These are phyloP conservation scores for Claviceps lovelessii DNA, from an alignment of 2,329 filamentous ascomycete genomes.

Conservation along the genomic window DNA sequence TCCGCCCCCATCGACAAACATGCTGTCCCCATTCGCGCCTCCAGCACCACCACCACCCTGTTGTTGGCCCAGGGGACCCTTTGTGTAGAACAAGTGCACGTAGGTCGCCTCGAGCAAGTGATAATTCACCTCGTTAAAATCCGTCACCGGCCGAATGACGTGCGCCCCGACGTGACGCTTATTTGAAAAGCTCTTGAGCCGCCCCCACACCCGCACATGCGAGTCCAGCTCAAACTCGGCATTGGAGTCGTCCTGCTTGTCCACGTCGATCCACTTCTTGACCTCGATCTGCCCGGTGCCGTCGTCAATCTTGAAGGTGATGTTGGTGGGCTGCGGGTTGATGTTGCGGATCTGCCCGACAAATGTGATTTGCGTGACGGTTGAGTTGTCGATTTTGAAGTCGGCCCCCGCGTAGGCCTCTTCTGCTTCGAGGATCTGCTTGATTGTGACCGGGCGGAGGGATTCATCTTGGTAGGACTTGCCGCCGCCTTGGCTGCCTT, in stretches of 20 bases:
- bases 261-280: conserved; percentile 68
- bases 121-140: conserved; percentile 87
- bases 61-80: conserved; percentile 41
- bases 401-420: conserved; percentile 58
- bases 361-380: conserved; percentile 61
- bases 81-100: conserved; percentile 71
- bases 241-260: conserved; percentile 33
- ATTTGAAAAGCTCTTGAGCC: conserved; percentile 69
- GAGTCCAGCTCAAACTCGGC: conserved; percentile 53
- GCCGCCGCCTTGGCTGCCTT: conserved; percentile 37
- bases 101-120: conserved; percentile 83
- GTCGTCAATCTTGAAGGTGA: conserved; percentile 87
- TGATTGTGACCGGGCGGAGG: conserved; percentile 85
- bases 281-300: conserved; percentile 87
- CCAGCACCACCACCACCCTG: conserved; percentile 24
- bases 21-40: conserved; percentile 24
- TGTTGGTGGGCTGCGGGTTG: conserved; percentile 74
- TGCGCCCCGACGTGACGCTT: conserved; percentile 71
- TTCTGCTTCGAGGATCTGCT: conserved; percentile 75
- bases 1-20: conserved; percentile 41
- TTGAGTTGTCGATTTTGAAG: conserved; percentile 68
- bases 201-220: conserved; percentile 77
- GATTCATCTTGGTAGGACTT: conserved; percentile 65
- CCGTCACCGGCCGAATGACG: conserved; percentile 62
- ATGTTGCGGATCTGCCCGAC: conserved; percentile 84